These are phyloP conservation scores for Talaromyces pinophilus DNA, from an alignment of 2,329 filamentous ascomycete species.

Conservation along the genomic window DNA sequence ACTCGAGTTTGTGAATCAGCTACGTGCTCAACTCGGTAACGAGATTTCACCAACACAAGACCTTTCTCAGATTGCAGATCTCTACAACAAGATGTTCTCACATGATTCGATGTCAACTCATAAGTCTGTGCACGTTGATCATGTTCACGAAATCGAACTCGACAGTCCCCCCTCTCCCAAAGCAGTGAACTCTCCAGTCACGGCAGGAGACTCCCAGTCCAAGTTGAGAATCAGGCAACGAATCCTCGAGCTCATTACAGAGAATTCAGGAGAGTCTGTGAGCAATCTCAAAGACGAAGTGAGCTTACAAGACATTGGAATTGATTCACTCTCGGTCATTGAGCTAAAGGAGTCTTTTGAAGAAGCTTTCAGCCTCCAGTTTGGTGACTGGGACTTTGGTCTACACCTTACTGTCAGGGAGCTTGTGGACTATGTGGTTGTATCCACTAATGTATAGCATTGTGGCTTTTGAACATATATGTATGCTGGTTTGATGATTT, in stretches of 20 bases:
- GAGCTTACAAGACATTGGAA: constrained; percentile 17
- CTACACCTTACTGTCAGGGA: constrained; percentile 15
- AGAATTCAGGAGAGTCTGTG: constrained; percentile 13
- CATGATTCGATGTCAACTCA: neutral
- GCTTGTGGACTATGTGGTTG: constrained; percentile 11
- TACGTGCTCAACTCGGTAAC: constrained; percentile 1
- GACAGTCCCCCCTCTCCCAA: constrained; percentile 4
- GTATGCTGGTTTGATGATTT: neutral
- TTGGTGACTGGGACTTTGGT: constrained; percentile 20
- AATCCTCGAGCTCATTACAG: constrained; percentile 21
- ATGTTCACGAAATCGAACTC: constrained; percentile 11
- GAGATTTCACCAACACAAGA: constrained; percentile 1
- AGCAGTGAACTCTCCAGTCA: neutral
- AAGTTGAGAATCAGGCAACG: constrained; percentile 17
- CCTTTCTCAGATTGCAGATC: neutral
- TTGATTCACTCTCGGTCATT: constrained; percentile 18
- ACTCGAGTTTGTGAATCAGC: constrained; percentile 18
- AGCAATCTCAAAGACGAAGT: constrained; percentile 13
- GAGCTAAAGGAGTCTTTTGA: constrained; percentile 19
- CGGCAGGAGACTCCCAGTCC: constrained; percentile 7
- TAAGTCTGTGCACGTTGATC: constrained; percentile 1
- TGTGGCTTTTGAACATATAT: neutral
- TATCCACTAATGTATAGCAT: neutral
- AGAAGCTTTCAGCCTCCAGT: constrained; percentile 13
- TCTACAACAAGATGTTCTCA: constrained; percentile 13